Conservation (phyloP, 345 rosid genomes). For the Cardamine resedifolia region DNA sequence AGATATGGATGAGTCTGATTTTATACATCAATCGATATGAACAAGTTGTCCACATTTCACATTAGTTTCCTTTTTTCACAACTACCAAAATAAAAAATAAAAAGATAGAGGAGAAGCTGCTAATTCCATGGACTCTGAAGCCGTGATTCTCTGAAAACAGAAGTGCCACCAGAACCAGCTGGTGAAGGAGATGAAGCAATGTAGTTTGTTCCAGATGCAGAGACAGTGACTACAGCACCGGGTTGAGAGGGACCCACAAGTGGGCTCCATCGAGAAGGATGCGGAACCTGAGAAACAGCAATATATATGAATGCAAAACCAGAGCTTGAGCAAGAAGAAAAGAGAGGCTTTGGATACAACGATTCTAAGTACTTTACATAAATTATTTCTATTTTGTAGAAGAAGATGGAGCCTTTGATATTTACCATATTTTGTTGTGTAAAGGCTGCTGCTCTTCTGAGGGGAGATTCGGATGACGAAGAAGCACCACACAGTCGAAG, state of each 20-base stretch:
- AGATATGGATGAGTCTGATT: slow-evolving; percentile 4
- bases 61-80: neutral
- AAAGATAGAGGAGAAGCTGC: neutral
- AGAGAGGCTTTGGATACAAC: neutral
- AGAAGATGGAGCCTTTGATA: neutral
- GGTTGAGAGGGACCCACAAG: slow-evolving; percentile 66
- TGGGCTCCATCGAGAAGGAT: slow-evolving; percentile 72
- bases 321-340: neutral
- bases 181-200: slow-evolving; percentile 88
- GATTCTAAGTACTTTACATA: neutral
- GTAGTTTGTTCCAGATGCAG: slow-evolving; percentile 80
- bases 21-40: slow-evolving; percentile 24
- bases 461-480: slow-evolving; percentile 84
- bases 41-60: slow-evolving; percentile 14
- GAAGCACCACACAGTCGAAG: slow-evolving; percentile 78
- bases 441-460: slow-evolving; percentile 59
- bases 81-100: neutral
- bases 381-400: neutral
- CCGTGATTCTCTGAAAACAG: slow-evolving; percentile 69
- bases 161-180: slow-evolving; percentile 90
- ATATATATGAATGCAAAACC: neutral
- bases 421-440: slow-evolving; percentile 64
- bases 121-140: slow-evolving; percentile 85
- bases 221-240: slow-evolving; percentile 47
- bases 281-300: slow-evolving; percentile 47